Evolutionary conservation across 768 basidiomycete genomes (phyloP).

Genomic region (Asterophora parasitica): DNA sequence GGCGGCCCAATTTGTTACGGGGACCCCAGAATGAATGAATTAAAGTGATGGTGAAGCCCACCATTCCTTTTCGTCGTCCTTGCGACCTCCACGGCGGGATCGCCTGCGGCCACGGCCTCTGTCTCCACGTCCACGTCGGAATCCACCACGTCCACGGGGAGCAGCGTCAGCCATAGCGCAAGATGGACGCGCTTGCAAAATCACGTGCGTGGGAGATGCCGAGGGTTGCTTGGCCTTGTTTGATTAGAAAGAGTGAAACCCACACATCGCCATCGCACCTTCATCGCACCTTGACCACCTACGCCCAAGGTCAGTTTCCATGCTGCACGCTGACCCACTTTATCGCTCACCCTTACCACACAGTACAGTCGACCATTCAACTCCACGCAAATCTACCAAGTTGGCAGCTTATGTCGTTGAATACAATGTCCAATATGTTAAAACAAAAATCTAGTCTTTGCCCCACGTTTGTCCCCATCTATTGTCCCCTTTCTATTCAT

Average conservation of each 20-base stretch:
- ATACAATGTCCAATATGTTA: constrained; percentile 63
- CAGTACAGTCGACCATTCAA: constrained; percentile 13
- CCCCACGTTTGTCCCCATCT: constrained; percentile 67
- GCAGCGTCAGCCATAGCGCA: constrained; percentile 75
- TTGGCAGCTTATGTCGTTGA: constrained; percentile 84
- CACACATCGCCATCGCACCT: constrained; percentile 2
- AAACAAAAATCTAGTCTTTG: constrained; percentile 88
- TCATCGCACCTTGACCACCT: constrained; percentile 6
- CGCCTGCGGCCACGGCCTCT: constrained; percentile 86
- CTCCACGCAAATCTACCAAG: constrained; percentile 47
- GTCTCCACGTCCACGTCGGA: constrained; percentile 89
- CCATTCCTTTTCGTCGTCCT: constrained; percentile 99
- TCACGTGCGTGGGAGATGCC: constrained; percentile 18
- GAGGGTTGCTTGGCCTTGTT: constrained; percentile 13
- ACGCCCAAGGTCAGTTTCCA: constrained; percentile 11
- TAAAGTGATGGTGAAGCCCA: constrained; percentile 35
- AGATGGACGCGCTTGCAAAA: too few relatives aligned
- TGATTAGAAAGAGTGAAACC: constrained; percentile 14
- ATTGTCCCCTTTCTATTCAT: not conserved
- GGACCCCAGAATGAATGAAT: too few relatives aligned
- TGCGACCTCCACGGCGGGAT: constrained; percentile 92
- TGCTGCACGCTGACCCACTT: not conserved
- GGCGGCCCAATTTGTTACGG: constrained; percentile 97
- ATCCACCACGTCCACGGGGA: constrained; percentile 60
- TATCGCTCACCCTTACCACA: constrained; percentile 7